Percentiles rank a stretch among this genome's conserved stretches.
Conservation (phyloP, 1,139 yeast genomes). For the Diutina pseudorugosa region DNA sequence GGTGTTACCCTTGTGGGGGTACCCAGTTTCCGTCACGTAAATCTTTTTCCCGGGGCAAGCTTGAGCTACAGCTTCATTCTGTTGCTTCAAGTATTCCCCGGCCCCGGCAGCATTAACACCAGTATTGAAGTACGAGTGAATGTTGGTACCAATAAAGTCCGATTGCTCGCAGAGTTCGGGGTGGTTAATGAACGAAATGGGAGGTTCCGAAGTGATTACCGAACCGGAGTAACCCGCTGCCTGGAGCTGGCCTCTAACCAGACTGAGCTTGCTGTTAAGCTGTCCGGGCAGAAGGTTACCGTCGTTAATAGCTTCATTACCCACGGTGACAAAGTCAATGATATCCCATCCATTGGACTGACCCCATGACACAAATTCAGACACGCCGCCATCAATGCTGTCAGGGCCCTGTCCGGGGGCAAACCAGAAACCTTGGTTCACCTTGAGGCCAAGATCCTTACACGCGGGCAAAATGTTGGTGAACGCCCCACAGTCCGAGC, state of each 20-base stretch:
- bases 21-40: slow-evolving; percentile 73
- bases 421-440: slow-evolving; percentile 87
- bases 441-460: slow-evolving; percentile 46
- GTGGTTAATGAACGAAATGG: slow-evolving; percentile 50
- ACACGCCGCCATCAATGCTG: slow-evolving; percentile 51
- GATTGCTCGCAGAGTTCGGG: slow-evolving; percentile 59
- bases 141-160: slow-evolving; percentile 68
- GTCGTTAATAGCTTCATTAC: slow-evolving; percentile 73
- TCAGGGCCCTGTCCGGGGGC: slow-evolving; percentile 42
- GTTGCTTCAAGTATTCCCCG: slow-evolving; percentile 60
- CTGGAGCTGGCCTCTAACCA: slow-evolving; percentile 45
- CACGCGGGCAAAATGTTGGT: slow-evolving; percentile 55
- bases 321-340: slow-evolving; percentile 65
- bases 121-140: slow-evolving; percentile 75
- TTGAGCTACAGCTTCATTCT: slow-evolving; percentile 38
- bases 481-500: slow-evolving; percentile 72
- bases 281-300: slow-evolving; percentile 47
- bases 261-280: slow-evolving; percentile 47
- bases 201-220: slow-evolving; percentile 82
- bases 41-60: slow-evolving; percentile 2
- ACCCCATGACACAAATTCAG: slow-evolving; percentile 40
- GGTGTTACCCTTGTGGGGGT: slow-evolving; percentile 61
- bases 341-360: slow-evolving; percentile 51
- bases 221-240: slow-evolving; percentile 69
- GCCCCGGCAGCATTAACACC: slow-evolving; percentile 50